Base-by-base conservation (phyloP, 371 early-diverging fungal genomes). In the Thermomucor indicae-seudaticae region DNA sequence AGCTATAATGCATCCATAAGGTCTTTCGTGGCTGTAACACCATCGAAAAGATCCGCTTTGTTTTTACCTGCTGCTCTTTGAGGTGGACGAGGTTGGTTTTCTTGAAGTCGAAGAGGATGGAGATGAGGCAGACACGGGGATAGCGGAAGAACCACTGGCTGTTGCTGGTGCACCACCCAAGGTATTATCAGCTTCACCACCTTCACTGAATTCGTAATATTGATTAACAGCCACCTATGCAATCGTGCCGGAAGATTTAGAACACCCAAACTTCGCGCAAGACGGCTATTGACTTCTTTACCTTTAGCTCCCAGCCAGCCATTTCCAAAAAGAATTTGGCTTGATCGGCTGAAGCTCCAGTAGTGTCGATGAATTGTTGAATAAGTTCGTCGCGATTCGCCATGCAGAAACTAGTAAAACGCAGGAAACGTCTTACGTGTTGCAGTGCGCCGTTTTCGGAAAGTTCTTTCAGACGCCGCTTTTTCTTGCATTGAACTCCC, bases 241-340 rank as follows among this genome's bases (percentile, higher is more conserved):
- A 31, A 24, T 23, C 29, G 10, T 17, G 19, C 16, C 23, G 31
- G 22, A 42, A 51, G 16, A 30, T 46, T 23, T 11, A 32, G 32
- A 32, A 7, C 8, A 32, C 32, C 14, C 32, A 32, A 7, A 32
- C 32, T 32, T 32, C 32, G 32, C 14, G 32, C 14, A 32, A 32
- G 14, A n/a, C n/a, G n/a, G 11, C 16, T 38, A 10, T 41, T 23
- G 14, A 27, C 22, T n/a, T n/a, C 8, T 7, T 42, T 69, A 86
- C 90, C 56, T 86, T 69, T 32, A 91, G 52, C 63, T 90, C 78
- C 88, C 91, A 87, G 50, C 83, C 78, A 62, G 74, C 79, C 45
- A 82, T 79, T 59, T 88, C 88, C 4, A 90, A 72, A 51, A 78
- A 90, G 65, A 89, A 90, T 30, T 70, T 62, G 6, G 90, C 90